These are phyloP conservation scores for Danielia reshetovae DNA, from an alignment of 805 yeast species.

Conservation along the genomic window DNA sequence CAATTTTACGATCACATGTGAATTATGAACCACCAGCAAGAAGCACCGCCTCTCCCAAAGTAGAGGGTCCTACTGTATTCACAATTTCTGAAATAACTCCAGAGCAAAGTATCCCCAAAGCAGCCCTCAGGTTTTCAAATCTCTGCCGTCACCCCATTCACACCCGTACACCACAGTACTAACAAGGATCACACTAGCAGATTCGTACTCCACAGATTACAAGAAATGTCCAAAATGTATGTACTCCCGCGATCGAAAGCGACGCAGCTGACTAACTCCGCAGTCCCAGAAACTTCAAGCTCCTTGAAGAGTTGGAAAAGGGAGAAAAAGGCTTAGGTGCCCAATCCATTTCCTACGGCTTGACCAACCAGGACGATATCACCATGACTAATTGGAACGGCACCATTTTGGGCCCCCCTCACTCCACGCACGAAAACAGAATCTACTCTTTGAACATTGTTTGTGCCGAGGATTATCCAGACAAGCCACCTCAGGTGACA, in stretches of 20 bases:
- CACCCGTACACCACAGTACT: constrained; percentile 3
- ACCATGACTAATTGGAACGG: constrained; percentile 97
- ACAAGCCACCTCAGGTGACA: constrained; percentile 76
- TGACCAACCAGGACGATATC: constrained; percentile 85
- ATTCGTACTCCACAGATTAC: background rate
- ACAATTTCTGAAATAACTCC: too few species aligned
- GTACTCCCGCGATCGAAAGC: too few species aligned
- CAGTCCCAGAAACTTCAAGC: constrained; percentile 90
- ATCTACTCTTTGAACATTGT: constrained; percentile 79
- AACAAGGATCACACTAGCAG: background rate
- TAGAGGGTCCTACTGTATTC: too few species aligned
- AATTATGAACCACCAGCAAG: too few species aligned
- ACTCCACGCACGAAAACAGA: constrained; percentile 82
- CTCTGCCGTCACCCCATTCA: too few species aligned
- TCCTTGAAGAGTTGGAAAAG: constrained; percentile 93
- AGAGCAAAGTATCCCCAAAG: too few species aligned
- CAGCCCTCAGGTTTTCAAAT: too few species aligned
- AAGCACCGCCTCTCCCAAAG: too few species aligned
- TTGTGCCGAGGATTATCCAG: constrained; percentile 86
- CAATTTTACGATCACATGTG: too few species aligned
- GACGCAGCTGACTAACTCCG: too few species aligned
- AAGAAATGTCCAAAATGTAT: constrained; percentile 45
- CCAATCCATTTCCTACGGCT: constrained; percentile 93
- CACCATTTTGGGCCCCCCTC: constrained; percentile 96
- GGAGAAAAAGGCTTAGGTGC: constrained; percentile 98